Conservation (phyloP, 2,329 filamentous ascomycete species). For the Xylariaceae sp. region DNA sequence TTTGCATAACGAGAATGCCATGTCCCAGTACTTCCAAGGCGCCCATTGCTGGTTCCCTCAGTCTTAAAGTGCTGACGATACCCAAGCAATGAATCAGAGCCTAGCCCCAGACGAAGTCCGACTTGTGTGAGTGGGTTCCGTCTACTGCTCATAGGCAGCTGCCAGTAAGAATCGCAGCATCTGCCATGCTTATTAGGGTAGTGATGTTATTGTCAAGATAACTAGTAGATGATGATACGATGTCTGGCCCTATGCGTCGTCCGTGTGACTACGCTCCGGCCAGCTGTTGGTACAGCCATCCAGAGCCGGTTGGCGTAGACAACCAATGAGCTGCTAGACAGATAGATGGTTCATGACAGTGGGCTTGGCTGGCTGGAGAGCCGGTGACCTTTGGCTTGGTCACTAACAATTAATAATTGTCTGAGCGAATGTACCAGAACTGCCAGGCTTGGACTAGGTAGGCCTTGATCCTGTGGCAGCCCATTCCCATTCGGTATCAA, state of each 20-base stretch:
- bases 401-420: too few relatives aligned
- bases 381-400: constrained; percentile 7
- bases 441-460: too few relatives aligned
- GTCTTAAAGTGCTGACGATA: too few relatives aligned
- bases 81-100: too few relatives aligned
- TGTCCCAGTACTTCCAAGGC: too few relatives aligned
- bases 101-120: too few relatives aligned
- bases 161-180: constrained; percentile 10
- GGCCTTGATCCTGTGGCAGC: too few relatives aligned
- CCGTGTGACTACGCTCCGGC: constrained; percentile 19
- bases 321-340: constrained; percentile 9
- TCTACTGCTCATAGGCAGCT: not conserved
- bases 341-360: not conserved
- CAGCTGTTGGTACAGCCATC: constrained; percentile 5
- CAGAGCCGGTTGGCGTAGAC: not conserved
- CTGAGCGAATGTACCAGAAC: too few relatives aligned
- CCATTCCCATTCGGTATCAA: too few relatives aligned
- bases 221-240: constrained; percentile 1
- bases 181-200: constrained; percentile 3
- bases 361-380: constrained; percentile 11
- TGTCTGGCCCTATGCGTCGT: not conserved
- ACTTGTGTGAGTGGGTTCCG: too few relatives aligned
- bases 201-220: constrained; percentile 8
- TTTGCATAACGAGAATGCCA: too few relatives aligned
- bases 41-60: too few relatives aligned